A percentile compares a stretch with the other conserved stretches of the same genome.
Conservation (phyloP, 495 filamentous ascomycete genomes). For the Annulohypoxylon bovei region DNA sequence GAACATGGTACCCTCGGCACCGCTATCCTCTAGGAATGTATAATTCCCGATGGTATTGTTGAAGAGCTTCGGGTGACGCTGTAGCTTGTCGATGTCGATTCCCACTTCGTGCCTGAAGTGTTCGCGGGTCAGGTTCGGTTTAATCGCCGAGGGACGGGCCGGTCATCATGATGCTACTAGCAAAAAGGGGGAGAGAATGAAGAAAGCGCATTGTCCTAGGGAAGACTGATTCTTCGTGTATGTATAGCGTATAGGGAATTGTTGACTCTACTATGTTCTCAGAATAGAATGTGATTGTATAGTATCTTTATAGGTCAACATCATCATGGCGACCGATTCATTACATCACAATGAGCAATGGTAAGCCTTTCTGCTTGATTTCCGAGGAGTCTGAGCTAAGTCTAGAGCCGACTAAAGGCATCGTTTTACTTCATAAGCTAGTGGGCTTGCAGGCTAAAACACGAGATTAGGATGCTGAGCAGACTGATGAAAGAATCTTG, state of each 20-base stretch:
- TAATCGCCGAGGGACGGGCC: conserved; percentile 38
- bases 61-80: conserved; percentile 12
- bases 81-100: conserved; percentile 19
- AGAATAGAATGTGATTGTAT: not conserved
- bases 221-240: not conserved
- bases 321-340: not conserved
- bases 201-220: conserved; percentile 2
- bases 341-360: not conserved
- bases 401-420: not conserved
- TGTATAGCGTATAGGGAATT: not conserved
- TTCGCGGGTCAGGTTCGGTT: not conserved
- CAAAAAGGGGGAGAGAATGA: conserved; percentile 1
- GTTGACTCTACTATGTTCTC: not conserved
- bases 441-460: not conserved
- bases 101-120: conserved; percentile 9
- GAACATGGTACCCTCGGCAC: conserved; percentile 13
- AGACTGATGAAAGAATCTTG: not conserved
- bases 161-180: not conserved
- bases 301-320: not conserved
- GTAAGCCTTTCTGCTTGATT: not conserved
- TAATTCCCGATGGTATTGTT: not conserved
- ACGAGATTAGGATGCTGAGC: not conserved
- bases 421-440: not conserved
- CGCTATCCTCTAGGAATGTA: conserved; percentile 19
- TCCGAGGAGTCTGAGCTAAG: not conserved